Base-by-base conservation (phyloP, 2,329 filamentous ascomycete genomes). In the Xylariaceae sp. region DNA sequence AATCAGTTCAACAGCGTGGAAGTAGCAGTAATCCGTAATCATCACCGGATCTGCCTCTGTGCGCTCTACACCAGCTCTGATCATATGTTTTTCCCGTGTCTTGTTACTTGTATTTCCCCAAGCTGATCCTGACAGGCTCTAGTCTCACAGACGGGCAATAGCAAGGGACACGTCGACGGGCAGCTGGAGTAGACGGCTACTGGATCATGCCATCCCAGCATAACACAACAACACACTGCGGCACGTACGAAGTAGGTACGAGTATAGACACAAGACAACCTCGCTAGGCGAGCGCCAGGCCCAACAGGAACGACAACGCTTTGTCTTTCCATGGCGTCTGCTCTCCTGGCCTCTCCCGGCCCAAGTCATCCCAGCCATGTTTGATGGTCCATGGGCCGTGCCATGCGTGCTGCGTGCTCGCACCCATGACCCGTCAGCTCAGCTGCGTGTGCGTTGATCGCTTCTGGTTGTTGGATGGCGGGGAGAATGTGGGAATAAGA, bases 391-490 rank as follows among this genome's bases (percentile, higher is more conserved):
- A 51, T 51, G 30, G 5, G 15, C 23, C 30, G n/a, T 51, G 30
- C 13, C 30, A 51, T 37, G 30, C 8, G 17, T 18, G 17, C 23
- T 30, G 23, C 23, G 23, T 30, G 23, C 23, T 30, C 23, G 13
- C 50, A 37, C 13, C 18, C 18, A 15, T 51, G 13, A 34, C 51
- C 58, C 55, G 53, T 63, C 61, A 59, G 56, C 59, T 61, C 59
- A 59, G 59, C 61, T 63, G 61, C 60, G 56, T 53, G 18, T 34
- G 56, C 54, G 58, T 61, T 56, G 58, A 53, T 58, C 61, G 61
- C 56, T 58, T 35, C 35, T n/a, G 41, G 53, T 59, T 37, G 59
- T 23, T 55, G 49, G 23, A 39, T 37, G 48, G 47, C 15, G 53
- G 47, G 11, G 37, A 17, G 44, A 53, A 41, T 34, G 15, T 30